A percentile compares a stretch with the other conserved stretches of the same genome.
Evolutionary conservation across 73 alveolate genomes (phyloP).

Genomic region (Paraurostyla sp.): DNA sequence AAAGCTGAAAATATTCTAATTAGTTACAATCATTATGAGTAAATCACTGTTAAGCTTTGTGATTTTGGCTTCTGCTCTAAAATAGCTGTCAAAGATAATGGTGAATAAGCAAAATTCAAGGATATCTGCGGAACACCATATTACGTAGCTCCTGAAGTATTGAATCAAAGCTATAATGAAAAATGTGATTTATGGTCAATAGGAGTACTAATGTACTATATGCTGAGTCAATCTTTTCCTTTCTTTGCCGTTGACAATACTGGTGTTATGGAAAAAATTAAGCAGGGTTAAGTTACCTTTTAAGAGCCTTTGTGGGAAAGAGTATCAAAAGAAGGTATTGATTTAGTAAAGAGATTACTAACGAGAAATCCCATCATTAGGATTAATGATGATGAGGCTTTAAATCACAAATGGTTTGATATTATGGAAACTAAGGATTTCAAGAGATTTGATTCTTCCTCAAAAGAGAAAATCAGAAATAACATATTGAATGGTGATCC

Average conservation of each 20-base stretch:
- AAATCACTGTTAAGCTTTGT: constrained; percentile 82
- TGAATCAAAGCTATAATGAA: constrained; percentile 25
- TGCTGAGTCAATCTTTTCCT: constrained; percentile 62
- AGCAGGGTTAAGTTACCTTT: not conserved
- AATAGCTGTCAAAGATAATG: not conserved
- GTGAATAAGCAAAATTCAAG: not conserved
- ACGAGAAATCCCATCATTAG: not conserved
- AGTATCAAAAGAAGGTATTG: not conserved
- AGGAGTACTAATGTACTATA: constrained; percentile 62
- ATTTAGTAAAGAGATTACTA: not conserved
- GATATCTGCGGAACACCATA: constrained; percentile 1
- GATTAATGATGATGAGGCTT: not conserved
- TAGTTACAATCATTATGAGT: constrained; percentile 59
- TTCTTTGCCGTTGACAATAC: constrained; percentile 37
- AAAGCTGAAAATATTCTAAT: constrained; percentile 95
- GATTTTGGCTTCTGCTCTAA: constrained; percentile 90
- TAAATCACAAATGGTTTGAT: not conserved
- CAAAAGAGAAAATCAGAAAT: no score
- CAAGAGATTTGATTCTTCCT: no score
- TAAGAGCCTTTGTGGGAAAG: not conserved
- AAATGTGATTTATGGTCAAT: constrained; percentile 69
- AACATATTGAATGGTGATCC: no score
- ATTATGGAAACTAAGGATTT: not conserved
- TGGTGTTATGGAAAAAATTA: not conserved
- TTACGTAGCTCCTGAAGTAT: constrained; percentile 73